Evolutionary conservation across 1,284 basidiomycete genomes (phyloP).

Genomic region (Boletus holoroseus): DNA sequence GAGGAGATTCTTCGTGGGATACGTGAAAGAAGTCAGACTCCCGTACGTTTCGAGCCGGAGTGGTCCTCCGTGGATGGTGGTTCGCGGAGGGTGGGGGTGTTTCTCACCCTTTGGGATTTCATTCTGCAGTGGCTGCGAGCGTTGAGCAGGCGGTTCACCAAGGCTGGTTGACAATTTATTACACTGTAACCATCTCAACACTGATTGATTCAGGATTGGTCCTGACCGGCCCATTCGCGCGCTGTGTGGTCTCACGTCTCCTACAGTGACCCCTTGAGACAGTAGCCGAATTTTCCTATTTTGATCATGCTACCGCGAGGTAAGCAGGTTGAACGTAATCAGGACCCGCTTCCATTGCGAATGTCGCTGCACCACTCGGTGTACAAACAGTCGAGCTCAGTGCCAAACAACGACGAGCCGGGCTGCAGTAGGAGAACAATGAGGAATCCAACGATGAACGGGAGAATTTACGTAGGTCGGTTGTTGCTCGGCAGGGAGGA

Average conservation of each 20-base stretch:
- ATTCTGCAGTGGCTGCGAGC: constrained; percentile 27
- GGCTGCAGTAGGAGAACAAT: constrained; percentile 1
- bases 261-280: constrained; percentile 9
- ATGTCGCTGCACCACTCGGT: background rate
- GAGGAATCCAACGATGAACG: background rate
- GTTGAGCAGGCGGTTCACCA: constrained; percentile 11
- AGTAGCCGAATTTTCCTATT: constrained; percentile 18
- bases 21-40: constrained; percentile 23
- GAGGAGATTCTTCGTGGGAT: constrained; percentile 50
- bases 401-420: constrained; percentile 4
- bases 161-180: constrained; percentile 6
- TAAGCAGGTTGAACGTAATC: constrained; percentile 8
- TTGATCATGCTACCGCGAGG: constrained; percentile 10
- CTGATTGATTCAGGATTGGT: background rate
- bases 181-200: background rate
- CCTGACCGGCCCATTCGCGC: no score
- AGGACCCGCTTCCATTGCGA: constrained; percentile 7
- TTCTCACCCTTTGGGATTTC: constrained; percentile 10
- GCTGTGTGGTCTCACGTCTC: constrained; percentile 7
- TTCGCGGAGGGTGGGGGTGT: background rate
- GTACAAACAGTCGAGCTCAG: constrained; percentile 1
- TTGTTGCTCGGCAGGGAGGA: constrained; percentile 9
- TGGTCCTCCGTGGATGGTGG: background rate
- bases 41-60: constrained; percentile 1
- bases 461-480: constrained; percentile 14